Evolutionary conservation across 257 asterid species (phyloP), one percentile per base, ranked within the genome.

Genomic region (Solanum etuberosum): DNA sequence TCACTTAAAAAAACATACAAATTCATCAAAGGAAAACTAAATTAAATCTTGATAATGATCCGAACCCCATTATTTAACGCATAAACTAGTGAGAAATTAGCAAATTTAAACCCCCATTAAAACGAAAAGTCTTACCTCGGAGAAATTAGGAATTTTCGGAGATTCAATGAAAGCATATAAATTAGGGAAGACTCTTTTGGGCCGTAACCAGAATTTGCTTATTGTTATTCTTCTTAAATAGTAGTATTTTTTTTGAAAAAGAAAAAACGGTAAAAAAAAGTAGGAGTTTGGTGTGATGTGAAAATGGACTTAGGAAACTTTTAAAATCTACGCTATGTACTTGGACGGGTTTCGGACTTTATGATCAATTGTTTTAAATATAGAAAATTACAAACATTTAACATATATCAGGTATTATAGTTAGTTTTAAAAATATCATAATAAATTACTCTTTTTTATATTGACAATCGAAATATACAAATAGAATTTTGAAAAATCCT

Each of bases 41-140:
- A 38, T 76, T 14, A 76, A 76, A 38, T 23, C 46, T 48, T 23
- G 57, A 3, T n/a, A 63, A 11, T n/a, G 8, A 63, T n/a, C 71
- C 6, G 32, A 63, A 5, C 15, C 15, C 71, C 71, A 11, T n/a
- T 9, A 63, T 63, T 63, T n/a, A 63, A 11, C 18, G 16, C 32
- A 63, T 63, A 63, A 63, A 63, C 14, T 11, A 63, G 71, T 38
- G 57, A 42, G 34, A 38, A 76, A 76, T n/a, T n/a, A 18, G 6
- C 57, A 76, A 73, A 73, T 71, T 71, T 68, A 8, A 68, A 68
- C 20, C 8, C 12, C 38, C 38, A 31, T 71, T 37, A 37, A 29
- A 68, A n/a, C 5, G 6, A 78, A 25, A 91, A 86, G 86, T 88
- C 88, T 61, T 48, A 92, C 94, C 94, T 86, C 31, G 84, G 86